These are phyloP conservation scores for Candida michaelii DNA, from an alignment of 805 yeast species.

Conservation along the genomic window DNA sequence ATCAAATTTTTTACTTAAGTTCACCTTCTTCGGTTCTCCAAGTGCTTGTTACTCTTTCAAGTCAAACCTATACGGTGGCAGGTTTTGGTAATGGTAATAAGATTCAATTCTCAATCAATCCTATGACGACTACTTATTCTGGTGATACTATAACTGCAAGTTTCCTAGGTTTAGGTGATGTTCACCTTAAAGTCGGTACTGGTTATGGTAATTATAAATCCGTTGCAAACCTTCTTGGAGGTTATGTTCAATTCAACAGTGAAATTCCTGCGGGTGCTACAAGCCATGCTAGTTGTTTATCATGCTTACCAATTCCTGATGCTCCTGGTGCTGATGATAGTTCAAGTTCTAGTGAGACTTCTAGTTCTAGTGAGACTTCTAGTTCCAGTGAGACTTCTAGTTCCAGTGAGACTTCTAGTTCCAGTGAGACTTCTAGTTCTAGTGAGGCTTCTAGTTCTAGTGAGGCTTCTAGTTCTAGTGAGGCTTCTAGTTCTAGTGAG, in stretches of 20 bases:
- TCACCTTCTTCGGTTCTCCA: slow-evolving; percentile 13
- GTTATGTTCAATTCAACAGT: slow-evolving; percentile 1
- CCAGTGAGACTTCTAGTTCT: slow-evolving; percentile 9
- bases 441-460: slow-evolving; percentile 1
- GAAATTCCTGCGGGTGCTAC: slow-evolving; percentile 9
- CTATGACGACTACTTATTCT: slow-evolving; percentile 1
- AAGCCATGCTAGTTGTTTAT: slow-evolving; percentile 15
- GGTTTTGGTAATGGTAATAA: slow-evolving; percentile 22
- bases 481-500: slow-evolving; percentile 5
- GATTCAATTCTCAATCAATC: slow-evolving; percentile 12
- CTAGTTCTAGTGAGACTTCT: not conserved
- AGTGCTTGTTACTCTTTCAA: slow-evolving; percentile 5
- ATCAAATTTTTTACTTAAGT: slow-evolving; percentile 18
- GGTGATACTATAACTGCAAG: slow-evolving; percentile 8
- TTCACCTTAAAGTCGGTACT: slow-evolving; percentile 7
- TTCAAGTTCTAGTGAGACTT: slow-evolving; percentile 1
- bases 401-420: slow-evolving; percentile 8
- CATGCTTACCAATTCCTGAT: slow-evolving; percentile 16
- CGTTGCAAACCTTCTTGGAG: slow-evolving; percentile 1
- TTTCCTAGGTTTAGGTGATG: not conserved
- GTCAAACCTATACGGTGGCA: slow-evolving; percentile 16
- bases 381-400: slow-evolving; percentile 9
- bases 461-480: slow-evolving; percentile 1
- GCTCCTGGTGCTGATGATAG: slow-evolving; percentile 16
- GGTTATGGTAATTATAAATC: slow-evolving; percentile 6